phyloP scores from a whole-genome alignment of 306 rosid species.

The Senna siamea region DNA sequence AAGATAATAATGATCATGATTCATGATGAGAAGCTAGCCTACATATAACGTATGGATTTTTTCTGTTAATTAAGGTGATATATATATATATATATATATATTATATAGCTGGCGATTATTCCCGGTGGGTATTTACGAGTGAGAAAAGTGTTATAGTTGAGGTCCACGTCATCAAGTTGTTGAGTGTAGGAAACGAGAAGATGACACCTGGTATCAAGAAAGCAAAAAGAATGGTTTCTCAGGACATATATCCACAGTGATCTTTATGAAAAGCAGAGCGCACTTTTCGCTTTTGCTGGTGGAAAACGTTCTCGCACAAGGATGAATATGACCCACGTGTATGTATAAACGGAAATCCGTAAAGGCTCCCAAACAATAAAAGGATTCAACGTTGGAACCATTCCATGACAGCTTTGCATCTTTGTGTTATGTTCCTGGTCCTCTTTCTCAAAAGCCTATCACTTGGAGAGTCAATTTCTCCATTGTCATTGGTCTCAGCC shows the following conservation, averaged over 20 bases:
- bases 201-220: not conserved
- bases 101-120: no score
- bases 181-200: not conserved
- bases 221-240: not conserved
- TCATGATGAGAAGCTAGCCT: no score
- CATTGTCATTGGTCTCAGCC: not conserved
- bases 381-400: not conserved
- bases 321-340: not conserved
- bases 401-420: conserved; percentile 18
- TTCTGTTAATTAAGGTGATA: no score
- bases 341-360: not conserved
- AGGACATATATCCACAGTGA: not conserved
- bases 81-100: no score
- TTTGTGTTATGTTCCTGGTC: conserved; percentile 15
- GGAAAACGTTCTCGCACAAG: not conserved
- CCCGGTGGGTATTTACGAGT: not conserved
- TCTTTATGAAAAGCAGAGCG: not conserved
- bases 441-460: conserved; percentile 7
- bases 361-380: not conserved
- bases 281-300: not conserved
- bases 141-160: not conserved
- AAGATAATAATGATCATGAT: no score
- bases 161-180: not conserved
- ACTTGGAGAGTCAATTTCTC: conserved; percentile 27
- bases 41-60: no score